Evolutionary conservation across 1,284 basidiomycete species (phyloP).

Genomic region (Lentinus polychrous): DNA sequence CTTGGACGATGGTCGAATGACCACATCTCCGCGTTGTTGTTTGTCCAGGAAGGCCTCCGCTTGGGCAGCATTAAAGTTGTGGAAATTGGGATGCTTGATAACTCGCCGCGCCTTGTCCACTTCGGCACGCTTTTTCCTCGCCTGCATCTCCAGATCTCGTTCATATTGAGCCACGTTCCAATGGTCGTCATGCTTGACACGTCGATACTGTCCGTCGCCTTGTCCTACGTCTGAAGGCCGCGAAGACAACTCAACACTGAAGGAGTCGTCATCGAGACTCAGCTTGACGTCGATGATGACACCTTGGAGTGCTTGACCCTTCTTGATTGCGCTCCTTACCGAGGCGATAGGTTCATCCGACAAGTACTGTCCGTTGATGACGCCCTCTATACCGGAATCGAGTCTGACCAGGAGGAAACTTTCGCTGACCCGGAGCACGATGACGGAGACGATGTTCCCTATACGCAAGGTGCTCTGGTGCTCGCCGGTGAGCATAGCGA

Average conservation of each 20-base stretch:
- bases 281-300: slow-evolving; percentile 74
- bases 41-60: slow-evolving; percentile 89
- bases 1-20: slow-evolving; percentile 95
- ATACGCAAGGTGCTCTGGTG: slow-evolving; percentile 72
- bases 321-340: slow-evolving; percentile 48
- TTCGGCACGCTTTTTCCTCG: slow-evolving; percentile 81
- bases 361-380: slow-evolving; percentile 66
- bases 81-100: slow-evolving; percentile 98
- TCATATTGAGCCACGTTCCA: slow-evolving; percentile 67
- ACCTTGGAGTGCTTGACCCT: slow-evolving; percentile 76
- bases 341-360: slow-evolving; percentile 38
- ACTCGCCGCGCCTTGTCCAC: slow-evolving; percentile 75
- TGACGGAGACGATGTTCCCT: slow-evolving; percentile 83
- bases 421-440: slow-evolving; percentile 55
- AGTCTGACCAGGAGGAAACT: slow-evolving; percentile 62
- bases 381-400: slow-evolving; percentile 90
- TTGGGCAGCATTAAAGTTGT: slow-evolving; percentile 88
- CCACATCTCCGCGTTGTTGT: slow-evolving; percentile 90
- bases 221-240: slow-evolving; percentile 62
- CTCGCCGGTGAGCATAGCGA: slow-evolving; percentile 96
- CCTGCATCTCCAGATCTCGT: slow-evolving; percentile 70
- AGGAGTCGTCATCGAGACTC: slow-evolving; percentile 53
- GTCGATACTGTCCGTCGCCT: slow-evolving; percentile 62
- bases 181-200: slow-evolving; percentile 53
- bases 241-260: slow-evolving; percentile 76